phyloP scores from a whole-genome alignment of 2,329 filamentous ascomycete species.

The Colletotrichum salicis region DNA sequence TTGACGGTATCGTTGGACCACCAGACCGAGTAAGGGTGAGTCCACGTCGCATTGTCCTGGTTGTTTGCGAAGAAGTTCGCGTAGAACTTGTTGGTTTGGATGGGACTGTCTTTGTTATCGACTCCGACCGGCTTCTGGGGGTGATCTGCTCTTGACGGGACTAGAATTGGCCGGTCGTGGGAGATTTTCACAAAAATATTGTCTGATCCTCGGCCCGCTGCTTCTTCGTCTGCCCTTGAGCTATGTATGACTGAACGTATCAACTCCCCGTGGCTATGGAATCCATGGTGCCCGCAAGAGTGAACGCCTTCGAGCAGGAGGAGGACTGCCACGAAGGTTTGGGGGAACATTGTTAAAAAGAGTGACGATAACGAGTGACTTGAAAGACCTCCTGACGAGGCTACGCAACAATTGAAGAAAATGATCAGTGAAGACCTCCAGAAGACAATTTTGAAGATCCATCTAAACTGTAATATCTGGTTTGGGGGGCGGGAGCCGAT shows the following conservation, averaged over 20 bases:
- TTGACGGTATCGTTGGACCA: constrained; percentile 64
- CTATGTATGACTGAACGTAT: too few relatives aligned
- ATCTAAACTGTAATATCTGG: background rate
- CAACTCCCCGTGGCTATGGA: background rate
- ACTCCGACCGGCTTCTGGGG: constrained; percentile 27
- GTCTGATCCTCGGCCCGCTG: background rate
- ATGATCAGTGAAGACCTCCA: background rate
- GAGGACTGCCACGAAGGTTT: background rate
- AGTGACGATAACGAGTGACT: background rate
- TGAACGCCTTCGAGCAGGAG: background rate
- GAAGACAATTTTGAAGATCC: background rate
- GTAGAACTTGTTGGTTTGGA: constrained; percentile 77
- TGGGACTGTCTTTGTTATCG: constrained; percentile 45
- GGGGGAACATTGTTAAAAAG: background rate
- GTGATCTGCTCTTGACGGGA: constrained; percentile 20
- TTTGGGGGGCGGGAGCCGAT: background rate
- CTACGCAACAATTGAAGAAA: background rate
- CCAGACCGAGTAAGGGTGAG: constrained; percentile 73
- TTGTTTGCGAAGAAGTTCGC: constrained; percentile 76
- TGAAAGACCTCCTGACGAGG: background rate
- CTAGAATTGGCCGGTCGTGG: constrained; percentile 9
- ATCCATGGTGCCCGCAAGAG: background rate
- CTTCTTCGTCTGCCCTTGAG: background rate
- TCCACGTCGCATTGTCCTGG: constrained; percentile 72
- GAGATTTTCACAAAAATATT: constrained; percentile 21